Percentiles rank a stretch among this genome's conserved stretches.
Conservation (phyloP, 2,329 filamentous ascomycete genomes). For the Mycosphaerella sp. region DNA sequence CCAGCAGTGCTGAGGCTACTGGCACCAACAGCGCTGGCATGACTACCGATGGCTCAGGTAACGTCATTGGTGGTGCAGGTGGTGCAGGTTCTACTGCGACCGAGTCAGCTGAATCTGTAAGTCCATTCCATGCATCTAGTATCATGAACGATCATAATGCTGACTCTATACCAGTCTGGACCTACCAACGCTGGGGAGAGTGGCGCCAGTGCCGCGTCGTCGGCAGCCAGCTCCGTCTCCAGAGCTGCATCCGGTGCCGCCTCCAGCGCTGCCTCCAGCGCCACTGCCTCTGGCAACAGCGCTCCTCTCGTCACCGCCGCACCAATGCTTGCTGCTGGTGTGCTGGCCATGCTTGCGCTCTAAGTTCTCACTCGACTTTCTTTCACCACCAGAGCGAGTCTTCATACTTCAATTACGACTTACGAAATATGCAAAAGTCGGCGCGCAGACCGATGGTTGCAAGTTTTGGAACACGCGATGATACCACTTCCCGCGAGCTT, state of each 20-base stretch:
- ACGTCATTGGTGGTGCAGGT: constrained; percentile 17
- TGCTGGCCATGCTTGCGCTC: constrained; percentile 41
- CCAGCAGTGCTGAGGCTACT: constrained; percentile 3
- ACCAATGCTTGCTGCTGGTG: constrained; percentile 32
- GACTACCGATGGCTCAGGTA: constrained; percentile 9
- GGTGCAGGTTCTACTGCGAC: constrained; percentile 16
- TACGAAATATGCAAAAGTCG: constrained; percentile 13
- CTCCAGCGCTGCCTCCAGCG: constrained; percentile 1
- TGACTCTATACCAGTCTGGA: background rate
- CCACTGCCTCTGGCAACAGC: constrained; percentile 17
- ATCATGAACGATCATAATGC: background rate
- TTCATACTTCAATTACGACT: constrained; percentile 12
- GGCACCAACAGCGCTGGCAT: constrained; percentile 6
- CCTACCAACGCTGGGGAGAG: too few relatives aligned
- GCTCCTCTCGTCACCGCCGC: constrained; percentile 32
- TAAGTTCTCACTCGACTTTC: constrained; percentile 36
- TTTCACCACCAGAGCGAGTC: background rate
- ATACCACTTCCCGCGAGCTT: constrained; percentile 13
- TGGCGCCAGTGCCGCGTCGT: constrained; percentile 9
- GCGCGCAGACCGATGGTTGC: constrained; percentile 4
- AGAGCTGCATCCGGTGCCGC: constrained; percentile 7
- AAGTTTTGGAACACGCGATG: constrained; percentile 13
- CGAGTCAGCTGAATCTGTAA: constrained; percentile 13
- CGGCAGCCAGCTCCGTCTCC: constrained; percentile 12
- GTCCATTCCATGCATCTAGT: background rate